Evolutionary conservation across 73 alveolate species (phyloP), one percentile per base, ranked within the genome.

Genomic region (Breviolum minutum): DNA sequence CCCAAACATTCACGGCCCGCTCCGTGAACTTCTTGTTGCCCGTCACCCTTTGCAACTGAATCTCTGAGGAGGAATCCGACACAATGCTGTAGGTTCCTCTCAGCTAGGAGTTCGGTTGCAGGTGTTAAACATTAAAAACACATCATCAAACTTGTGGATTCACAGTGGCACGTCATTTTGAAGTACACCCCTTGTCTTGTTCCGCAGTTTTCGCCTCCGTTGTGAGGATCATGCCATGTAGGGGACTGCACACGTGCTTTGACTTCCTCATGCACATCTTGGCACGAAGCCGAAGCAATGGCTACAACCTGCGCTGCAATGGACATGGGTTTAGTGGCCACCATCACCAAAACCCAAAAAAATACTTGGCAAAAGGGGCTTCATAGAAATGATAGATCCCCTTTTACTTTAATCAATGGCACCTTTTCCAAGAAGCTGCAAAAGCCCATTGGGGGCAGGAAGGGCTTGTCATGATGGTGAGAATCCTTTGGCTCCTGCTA

Each of bases 201-300:
- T 30, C 24, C 7, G 63, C 61, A 8, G 63, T 7, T 5, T 5
- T 10, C 62, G 30, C 97, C 97, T 90, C 87, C 97, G 70, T 90
- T 90, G 97, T 90, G 97, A 17, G 97, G 97, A 77, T 90, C 97
- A 17, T 90, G 86, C 97, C 97, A 90, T 24, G 70, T 32, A 11
- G 87, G 30, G 61, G 97, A 90, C 82, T 54, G 66, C 63, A 69
- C 97, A 5, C 97, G 54, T 24, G 79, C 87, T 17, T 70, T 30
- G 30, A 90, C 32, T 74, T 90, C 97, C 74, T 70, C 87, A 29
- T 90, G 97, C 76, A 90, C 97, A 9, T 71, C 88, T 22, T 24
- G 14, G 76, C 97, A 90, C 77, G 74, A 30, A 26, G 97, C 87
- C 5, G 32, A 84, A 17, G 96, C 96, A 10, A 70, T 14, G 22